phyloP scores from a whole-genome alignment of 2,329 filamentous ascomycete species.

The Monosporascus sp. region DNA sequence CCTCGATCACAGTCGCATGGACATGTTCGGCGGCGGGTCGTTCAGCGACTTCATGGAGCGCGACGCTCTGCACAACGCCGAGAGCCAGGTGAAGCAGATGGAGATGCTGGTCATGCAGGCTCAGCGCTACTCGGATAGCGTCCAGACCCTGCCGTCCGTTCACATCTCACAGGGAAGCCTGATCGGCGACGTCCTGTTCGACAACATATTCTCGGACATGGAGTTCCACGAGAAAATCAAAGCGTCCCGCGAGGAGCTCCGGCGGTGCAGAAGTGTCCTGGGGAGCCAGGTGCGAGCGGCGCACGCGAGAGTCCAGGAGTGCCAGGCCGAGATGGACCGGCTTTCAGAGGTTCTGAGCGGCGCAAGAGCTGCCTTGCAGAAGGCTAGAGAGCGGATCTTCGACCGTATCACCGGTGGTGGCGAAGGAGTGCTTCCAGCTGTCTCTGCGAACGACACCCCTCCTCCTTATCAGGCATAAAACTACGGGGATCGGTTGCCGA shows the following conservation, averaged over 20 bases:
- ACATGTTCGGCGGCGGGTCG: slow-evolving; percentile 46
- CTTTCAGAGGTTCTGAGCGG: slow-evolving; percentile 27
- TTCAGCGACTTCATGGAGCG: slow-evolving; percentile 49
- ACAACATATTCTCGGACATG: slow-evolving; percentile 49
- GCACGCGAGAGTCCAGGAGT: slow-evolving; percentile 15
- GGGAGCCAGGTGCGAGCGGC: slow-evolving; percentile 21
- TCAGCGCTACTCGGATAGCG: slow-evolving; percentile 30
- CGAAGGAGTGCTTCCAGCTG: not conserved
- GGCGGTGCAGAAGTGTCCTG: slow-evolving; percentile 29
- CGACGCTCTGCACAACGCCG: slow-evolving; percentile 42
- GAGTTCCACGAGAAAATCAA: slow-evolving; percentile 48
- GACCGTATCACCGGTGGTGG: slow-evolving; percentile 14
- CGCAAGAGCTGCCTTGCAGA: slow-evolving; percentile 36
- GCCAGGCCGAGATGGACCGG: slow-evolving; percentile 25
- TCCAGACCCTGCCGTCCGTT: slow-evolving; percentile 34
- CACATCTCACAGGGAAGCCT: slow-evolving; percentile 40
- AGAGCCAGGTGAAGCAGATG: slow-evolving; percentile 36
- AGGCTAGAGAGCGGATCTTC: slow-evolving; percentile 38
- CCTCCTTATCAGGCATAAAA: slow-evolving; percentile 9
- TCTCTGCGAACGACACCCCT: slow-evolving; percentile 5
- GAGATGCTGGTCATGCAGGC: slow-evolving; percentile 36
- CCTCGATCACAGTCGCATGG: slow-evolving; percentile 34
- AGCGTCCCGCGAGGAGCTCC: slow-evolving; percentile 31
- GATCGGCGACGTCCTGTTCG: slow-evolving; percentile 48
- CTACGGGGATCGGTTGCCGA: too few relatives aligned